Conservation (phyloP, 768 basidiomycete species). For the Dioszegia aurantiaca region DNA sequence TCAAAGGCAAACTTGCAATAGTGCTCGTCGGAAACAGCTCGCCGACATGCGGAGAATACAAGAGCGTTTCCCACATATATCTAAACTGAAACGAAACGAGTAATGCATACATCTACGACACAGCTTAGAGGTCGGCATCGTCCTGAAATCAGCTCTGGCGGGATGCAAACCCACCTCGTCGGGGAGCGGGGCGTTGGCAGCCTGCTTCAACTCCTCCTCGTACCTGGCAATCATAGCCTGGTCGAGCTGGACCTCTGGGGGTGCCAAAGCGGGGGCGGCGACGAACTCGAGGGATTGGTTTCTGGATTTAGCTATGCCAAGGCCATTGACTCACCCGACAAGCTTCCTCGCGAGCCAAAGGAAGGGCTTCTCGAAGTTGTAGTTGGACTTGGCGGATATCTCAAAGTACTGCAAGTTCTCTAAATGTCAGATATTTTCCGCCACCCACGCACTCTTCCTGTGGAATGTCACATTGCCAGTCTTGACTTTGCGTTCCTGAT, state of each 20-base stretch:
- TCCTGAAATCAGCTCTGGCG: constrained; percentile 27
- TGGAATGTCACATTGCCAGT: constrained; percentile 98
- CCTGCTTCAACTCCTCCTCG: constrained; percentile 74
- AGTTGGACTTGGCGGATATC: constrained; percentile 99
- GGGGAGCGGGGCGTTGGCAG: constrained; percentile 87
- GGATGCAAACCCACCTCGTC: constrained; percentile 66
- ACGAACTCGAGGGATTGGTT: constrained; percentile 89
- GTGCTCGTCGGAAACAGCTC: constrained; percentile 42
- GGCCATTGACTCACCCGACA: constrained; percentile 69
- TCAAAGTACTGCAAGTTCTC: constrained; percentile 99
- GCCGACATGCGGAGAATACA: constrained; percentile 46
- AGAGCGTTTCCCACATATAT: constrained; percentile 49
- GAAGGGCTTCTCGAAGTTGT: constrained; percentile 99
- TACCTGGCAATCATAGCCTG: constrained; percentile 72
- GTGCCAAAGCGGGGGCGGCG: constrained; percentile 90
- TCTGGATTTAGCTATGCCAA: constrained; percentile 54
- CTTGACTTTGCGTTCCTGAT: constrained; percentile 98
- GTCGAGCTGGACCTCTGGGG: constrained; percentile 88
- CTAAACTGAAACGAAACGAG: constrained; percentile 36
- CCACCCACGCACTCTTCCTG: constrained; percentile 67
- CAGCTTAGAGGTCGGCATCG: constrained; percentile 47
- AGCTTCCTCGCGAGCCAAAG: constrained; percentile 98
- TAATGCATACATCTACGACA: constrained; percentile 11
- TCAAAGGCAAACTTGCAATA: constrained; percentile 46
- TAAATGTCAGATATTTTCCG: constrained; percentile 9